Percentiles rank a stretch among this genome's conserved stretches.
phyloP scores from a whole-genome alignment of 129 eudicot genomes.

The Tagetes erecta region DNA sequence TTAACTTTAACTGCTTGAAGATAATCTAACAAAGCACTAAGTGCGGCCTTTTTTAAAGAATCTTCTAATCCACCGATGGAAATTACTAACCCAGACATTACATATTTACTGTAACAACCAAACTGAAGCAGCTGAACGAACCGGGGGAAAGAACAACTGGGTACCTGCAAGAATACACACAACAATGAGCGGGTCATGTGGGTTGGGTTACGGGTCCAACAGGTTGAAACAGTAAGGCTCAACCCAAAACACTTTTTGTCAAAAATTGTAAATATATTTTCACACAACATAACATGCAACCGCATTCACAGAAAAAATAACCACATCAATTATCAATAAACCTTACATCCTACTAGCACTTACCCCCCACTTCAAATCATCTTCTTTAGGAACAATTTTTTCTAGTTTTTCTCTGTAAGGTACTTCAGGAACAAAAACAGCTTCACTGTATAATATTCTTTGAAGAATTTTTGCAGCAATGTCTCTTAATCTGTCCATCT shows the following conservation, averaged over 20 bases:
- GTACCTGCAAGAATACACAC: slow-evolving; percentile 57
- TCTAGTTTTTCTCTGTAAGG: slow-evolving; percentile 63
- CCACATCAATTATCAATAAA: slow-evolving; percentile 2
- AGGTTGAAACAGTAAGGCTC: neutral
- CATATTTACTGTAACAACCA: slow-evolving; percentile 70
- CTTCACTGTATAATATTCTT: slow-evolving; percentile 62
- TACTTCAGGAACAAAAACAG: slow-evolving; percentile 61
- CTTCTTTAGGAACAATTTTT: slow-evolving; percentile 50
- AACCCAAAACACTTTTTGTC: slow-evolving; percentile 5
- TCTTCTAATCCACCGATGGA: slow-evolving; percentile 96
- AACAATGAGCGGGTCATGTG: neutral
- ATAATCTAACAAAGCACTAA: slow-evolving; percentile 74
- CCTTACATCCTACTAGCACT: slow-evolving; percentile 26
- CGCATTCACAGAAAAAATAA: slow-evolving; percentile 2
- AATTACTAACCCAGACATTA: slow-evolving; percentile 82
- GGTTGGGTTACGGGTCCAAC: neutral
- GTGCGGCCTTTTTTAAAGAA: slow-evolving; percentile 74
- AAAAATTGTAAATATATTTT: neutral
- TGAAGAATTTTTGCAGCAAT: slow-evolving; percentile 82
- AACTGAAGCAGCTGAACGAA: slow-evolving; percentile 61
- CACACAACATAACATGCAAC: neutral
- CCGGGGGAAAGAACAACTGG: slow-evolving; percentile 77
- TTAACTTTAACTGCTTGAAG: slow-evolving; percentile 48
- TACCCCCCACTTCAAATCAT: slow-evolving; percentile 80
- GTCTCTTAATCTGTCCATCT: slow-evolving; percentile 93